Evolutionary conservation across 192 early-diverging fungal species (phyloP), one percentile per base, ranked within the genome.

Genomic region (Coemansia sp.): DNA sequence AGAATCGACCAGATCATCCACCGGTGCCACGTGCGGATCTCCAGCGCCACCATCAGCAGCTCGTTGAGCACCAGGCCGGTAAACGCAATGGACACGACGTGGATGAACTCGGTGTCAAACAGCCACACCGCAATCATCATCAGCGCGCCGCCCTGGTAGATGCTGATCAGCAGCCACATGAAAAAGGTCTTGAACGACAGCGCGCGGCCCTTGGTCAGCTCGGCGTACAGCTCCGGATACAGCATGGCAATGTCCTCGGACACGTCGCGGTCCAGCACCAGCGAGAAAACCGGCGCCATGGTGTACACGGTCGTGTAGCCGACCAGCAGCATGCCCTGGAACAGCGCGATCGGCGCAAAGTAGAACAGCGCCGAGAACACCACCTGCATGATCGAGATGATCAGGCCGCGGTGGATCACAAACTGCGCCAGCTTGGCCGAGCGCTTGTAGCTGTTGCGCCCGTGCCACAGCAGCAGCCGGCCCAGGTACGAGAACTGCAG

Each of bases 241-340:
- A 90, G 46, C 64, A 97, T 61, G 4, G 95, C 95, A 61, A 90
- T 93, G 12, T 90, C 88, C 55, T 91, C 91, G 22, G 79, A 82
- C 8, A 95, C 85, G 69, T 97, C 95, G 54, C 83, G 83, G 60
- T 97, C 95, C 14, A 93, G 75, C 4, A 97, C 93, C 27, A 97
- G 62, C 21, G 95, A 97, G 45, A 97, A 97, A 41, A 97, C 93
- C 0, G 95, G 95, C 8, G 90, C 91, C 86, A 93, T 97, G 11
- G 95, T 97, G 61, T 94, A 97, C 5, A 95, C 71, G 1, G 95
- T 97, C n/a, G 95, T 85, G 75, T 97, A 97, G 17, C 94, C 92
- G 8, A 91, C 87, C 27, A 94, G 82, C 26, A 93, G 58, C 75
- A 86, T 75, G 34, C 90, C 90, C 72, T 95, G 92, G 69, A 91